Conservation (phyloP, 495 filamentous ascomycete genomes). For the Friedmanniomyces endolithicus region DNA sequence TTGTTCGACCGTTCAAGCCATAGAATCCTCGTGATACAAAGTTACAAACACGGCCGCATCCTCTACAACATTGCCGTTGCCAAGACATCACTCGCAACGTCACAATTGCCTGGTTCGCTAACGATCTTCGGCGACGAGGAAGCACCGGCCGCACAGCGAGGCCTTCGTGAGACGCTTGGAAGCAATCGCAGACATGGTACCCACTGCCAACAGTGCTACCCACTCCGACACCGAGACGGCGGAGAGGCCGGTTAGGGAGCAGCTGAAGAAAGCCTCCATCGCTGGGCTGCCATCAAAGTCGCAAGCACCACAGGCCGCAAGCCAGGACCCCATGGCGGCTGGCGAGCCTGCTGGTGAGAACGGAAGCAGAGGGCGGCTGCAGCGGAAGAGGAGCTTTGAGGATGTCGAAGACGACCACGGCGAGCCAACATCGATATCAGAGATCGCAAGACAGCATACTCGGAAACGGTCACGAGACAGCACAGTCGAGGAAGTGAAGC, state of each 20-base stretch:
- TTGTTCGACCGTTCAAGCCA: no score
- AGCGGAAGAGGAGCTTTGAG: constrained; percentile 46
- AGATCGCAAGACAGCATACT: constrained; percentile 20
- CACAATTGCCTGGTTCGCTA: no score
- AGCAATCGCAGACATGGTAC: neutral
- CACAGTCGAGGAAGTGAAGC: constrained; percentile 11
- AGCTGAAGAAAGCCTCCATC: constrained; percentile 50
- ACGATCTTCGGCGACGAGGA: neutral
- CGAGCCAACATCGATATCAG: constrained; percentile 10
- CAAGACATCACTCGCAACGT: no score
- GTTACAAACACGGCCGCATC: no score
- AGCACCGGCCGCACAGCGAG: neutral
- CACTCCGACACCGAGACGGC: constrained; percentile 13
- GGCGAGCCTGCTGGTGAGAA: neutral
- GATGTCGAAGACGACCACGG: constrained; percentile 30
- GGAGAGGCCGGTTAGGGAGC: constrained; percentile 46
- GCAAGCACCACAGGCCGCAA: constrained; percentile 3
- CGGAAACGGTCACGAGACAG: constrained; percentile 31
- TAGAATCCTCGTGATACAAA: no score
- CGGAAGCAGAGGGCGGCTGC: constrained; percentile 18
- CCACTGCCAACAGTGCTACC: neutral
- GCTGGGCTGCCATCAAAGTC: constrained; percentile 26
- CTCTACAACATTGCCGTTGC: no score
- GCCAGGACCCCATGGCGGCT: constrained; percentile 1
- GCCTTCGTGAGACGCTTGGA: neutral